Evolutionary conservation across 2,329 filamentous ascomycete species (phyloP), one percentile per base, ranked within the genome.

Genomic region (Curvularia hawaiiensis): DNA sequence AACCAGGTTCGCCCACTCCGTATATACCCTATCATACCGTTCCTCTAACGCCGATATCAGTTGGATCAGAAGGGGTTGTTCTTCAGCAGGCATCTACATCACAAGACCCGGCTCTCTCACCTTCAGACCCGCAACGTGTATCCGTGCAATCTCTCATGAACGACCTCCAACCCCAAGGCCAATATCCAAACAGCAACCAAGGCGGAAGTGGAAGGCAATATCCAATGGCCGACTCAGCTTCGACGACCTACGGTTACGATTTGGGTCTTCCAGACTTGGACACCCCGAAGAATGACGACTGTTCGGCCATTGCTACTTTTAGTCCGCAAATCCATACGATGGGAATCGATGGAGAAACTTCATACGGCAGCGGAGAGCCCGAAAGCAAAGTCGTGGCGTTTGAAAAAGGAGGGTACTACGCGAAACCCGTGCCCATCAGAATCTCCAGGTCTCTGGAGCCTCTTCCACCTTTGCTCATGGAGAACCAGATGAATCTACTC

Each of bases 401-500:
- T 60, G 83, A 83, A 40, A 81, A 80, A 33, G 84, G 83, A 12
- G 86, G 86, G 2, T 93, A 93, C 68, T 93, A 93, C 75, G 82
- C 83, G 12, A 84, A 84, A 35, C 87, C 88, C 0, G 88, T 92
- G 0, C 79, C 84, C 0, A 87, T 93, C 61, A 83, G 82, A 57
- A 86, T 88, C 24, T 81, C 84, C 3, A 83, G 83, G 59, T 80
- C 80, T 50, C 72, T 88, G 31, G 85, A 82, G 55, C 82, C 82
- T 3, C 71, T 89, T 22, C 86, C 86, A 4, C 67, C 78, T 4
- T 77, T 84, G 10, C 78, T 92, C 30, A 76, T 84, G 43, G 84
- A 89, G 38, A 93, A 91, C 65, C 89, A 87, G 1, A 94, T 94
- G 85, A 94, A 95, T 68, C 75, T 95, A 60, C 82, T 95, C 64